phyloP scores from a whole-genome alignment of 164 flowering plant species.

The Akebia trifoliata region DNA sequence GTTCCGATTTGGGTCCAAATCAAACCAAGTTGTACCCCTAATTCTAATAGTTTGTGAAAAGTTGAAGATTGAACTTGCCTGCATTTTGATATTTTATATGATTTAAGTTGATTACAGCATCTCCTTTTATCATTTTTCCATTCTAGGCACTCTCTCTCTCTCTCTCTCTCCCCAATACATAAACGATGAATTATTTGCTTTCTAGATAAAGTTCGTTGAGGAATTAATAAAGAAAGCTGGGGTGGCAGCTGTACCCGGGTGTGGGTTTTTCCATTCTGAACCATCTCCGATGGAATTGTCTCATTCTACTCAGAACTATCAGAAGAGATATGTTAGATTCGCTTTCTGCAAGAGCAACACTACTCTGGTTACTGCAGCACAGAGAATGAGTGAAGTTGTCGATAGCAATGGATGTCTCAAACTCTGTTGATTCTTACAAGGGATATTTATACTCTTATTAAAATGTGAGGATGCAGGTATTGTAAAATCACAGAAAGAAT shows the following conservation, averaged over 20 bases:
- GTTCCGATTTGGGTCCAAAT: too few relatives aligned
- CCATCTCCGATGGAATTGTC: constrained; percentile 9
- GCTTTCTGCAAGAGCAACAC: constrained; percentile 75
- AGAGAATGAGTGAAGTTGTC: constrained; percentile 35
- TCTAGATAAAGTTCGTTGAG: constrained; percentile 63
- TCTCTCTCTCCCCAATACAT: background rate
- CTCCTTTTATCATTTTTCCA: too few relatives aligned
- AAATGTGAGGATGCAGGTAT: too few relatives aligned
- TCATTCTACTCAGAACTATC: constrained; percentile 21
- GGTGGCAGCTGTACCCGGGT: constrained; percentile 62
- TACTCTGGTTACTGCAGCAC: constrained; percentile 56
- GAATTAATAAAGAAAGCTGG: constrained; percentile 37
- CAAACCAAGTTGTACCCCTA: too few relatives aligned
- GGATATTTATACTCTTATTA: too few relatives aligned
- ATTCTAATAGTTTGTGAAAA: too few relatives aligned
- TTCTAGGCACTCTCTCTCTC: too few relatives aligned
- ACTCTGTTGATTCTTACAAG: constrained; percentile 10
- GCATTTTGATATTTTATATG: background rate
- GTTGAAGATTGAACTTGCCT: background rate
- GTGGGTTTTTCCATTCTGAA: constrained; percentile 59
- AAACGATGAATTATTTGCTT: background rate
- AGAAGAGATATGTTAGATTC: constrained; percentile 60
- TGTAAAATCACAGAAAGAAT: too few relatives aligned
- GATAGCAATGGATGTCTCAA: constrained; percentile 29
- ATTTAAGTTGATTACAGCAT: too few relatives aligned